Base-by-base conservation (phyloP, 345 rosid genomes). In the Gossypium anomalum region DNA sequence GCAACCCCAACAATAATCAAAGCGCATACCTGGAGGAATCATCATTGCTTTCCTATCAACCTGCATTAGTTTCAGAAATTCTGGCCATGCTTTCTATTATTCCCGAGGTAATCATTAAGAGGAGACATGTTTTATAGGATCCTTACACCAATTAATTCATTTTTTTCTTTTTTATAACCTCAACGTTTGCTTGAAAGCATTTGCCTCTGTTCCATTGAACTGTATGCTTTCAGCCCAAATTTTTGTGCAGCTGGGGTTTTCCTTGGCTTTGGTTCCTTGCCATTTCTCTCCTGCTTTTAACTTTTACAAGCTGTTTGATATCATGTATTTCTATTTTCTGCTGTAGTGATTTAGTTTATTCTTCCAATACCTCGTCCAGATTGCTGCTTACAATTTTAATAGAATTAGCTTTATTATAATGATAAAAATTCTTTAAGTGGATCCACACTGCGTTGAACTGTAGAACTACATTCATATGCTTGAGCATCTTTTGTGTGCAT, bases 1-100 rank as follows among this genome's bases (percentile, higher is more conserved):
- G 57, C 19, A 67, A 48, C n/a, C 49, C 72, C 70, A 27, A 78
- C 82, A 77, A 75, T 41, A 80, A 83, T 72, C 83, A 69, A 67
- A 79, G 65, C 38, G 70, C 63, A 41, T 68, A 83, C 62, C 38
- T 75, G 44, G 80, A 81, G 23, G 89, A 87, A 79, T 80, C 76
- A n/a, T 81, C 86, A 22, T 80, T 82, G 14, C 55, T 74, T 67
- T 67, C 83, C 71, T 70, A 85, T 77, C 87, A 81, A 62, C 81
- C 89, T 76, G 85, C 86, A 67, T 83, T 93, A 52, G 86, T 85
- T 64, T 86, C 86, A 84, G 91, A 90, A 68, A 79, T 94, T 71
- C 78, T 89, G 45, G 90, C 91, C 22, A 49, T 86, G 72, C 89
- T 94, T 78, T 89, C 98, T 63, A 81, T 82, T 73, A 77, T 94